These are phyloP conservation scores for Sporobolomyces roseus DNA, from an alignment of 768 basidiomycete species.

Conservation along the genomic window DNA sequence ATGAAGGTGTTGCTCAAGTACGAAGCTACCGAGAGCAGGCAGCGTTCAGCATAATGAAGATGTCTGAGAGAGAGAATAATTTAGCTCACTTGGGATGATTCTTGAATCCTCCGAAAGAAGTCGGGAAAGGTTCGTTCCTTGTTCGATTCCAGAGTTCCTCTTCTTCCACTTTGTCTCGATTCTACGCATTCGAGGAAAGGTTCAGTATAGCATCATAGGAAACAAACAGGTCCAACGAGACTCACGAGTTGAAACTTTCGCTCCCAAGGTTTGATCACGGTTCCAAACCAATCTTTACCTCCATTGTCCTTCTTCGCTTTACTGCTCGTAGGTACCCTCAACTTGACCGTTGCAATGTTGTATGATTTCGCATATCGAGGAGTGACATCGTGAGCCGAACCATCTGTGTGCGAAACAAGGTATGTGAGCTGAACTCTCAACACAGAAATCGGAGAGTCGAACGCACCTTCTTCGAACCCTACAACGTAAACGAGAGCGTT, in stretches of 20 bases:
- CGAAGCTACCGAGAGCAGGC: slow-evolving; percentile 57
- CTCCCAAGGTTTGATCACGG: slow-evolving; percentile 60
- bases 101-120: slow-evolving; percentile 84
- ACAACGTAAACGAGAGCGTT: slow-evolving; percentile 91
- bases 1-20: slow-evolving; percentile 78
- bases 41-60: not conserved
- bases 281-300: slow-evolving; percentile 72
- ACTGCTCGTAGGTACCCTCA: slow-evolving; percentile 53
- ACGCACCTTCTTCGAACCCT: slow-evolving; percentile 73
- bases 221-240: not conserved
- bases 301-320: slow-evolving; percentile 50
- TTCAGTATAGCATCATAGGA: not conserved
- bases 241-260: slow-evolving; percentile 79
- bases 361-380: slow-evolving; percentile 79
- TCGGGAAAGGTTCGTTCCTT: slow-evolving; percentile 87
- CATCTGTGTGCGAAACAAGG: too few relatives aligned
- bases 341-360: slow-evolving; percentile 60
- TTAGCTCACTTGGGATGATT: slow-evolving; percentile 76
- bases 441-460: too few relatives aligned
- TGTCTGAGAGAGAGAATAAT: slow-evolving; percentile 7
- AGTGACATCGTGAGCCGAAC: slow-evolving; percentile 85
- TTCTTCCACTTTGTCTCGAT: slow-evolving; percentile 89
- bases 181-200: slow-evolving; percentile 52
- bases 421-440: too few relatives aligned
- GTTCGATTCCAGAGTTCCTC: slow-evolving; percentile 74